Percentiles rank a stretch among this genome's conserved stretches.
phyloP scores from a whole-genome alignment of 257 asterid genomes.

The Jacaranda mimosifolia region DNA sequence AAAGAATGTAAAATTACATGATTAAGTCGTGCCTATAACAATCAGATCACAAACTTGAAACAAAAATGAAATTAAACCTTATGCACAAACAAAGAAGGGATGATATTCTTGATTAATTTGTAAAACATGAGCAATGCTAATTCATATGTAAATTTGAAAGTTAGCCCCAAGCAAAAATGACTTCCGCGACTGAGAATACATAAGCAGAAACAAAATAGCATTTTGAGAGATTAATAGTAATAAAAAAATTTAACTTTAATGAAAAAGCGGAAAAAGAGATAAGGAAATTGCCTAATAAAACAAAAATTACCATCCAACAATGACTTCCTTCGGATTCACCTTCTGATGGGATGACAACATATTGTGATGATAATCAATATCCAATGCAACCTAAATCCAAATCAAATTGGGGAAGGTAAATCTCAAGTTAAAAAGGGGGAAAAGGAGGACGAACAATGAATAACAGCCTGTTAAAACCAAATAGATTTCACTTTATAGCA shows the following conservation, averaged over 20 bases:
- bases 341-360: constrained; percentile 92
- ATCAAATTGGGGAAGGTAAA: neutral
- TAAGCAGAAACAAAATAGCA: neutral
- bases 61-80: neutral
- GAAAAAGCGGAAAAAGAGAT: neutral
- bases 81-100: neutral
- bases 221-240: neutral
- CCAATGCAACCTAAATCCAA: constrained; percentile 85
- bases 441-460: too few species aligned
- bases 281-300: neutral
- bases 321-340: constrained; percentile 94
- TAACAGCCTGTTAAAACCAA: neutral
- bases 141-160: neutral
- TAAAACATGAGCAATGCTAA: neutral
- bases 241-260: neutral
- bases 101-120: neutral
- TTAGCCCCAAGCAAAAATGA: constrained; percentile 13
- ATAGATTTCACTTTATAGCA: neutral
- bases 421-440: neutral
- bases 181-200: neutral
- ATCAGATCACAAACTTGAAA: neutral
- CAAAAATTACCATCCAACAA: constrained; percentile 89
- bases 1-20: neutral
- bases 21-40: neutral
- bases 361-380: constrained; percentile 92